Base-by-base conservation (phyloP, 2,329 filamentous ascomycete species). In the Teratosphaeria gauchensis region DNA sequence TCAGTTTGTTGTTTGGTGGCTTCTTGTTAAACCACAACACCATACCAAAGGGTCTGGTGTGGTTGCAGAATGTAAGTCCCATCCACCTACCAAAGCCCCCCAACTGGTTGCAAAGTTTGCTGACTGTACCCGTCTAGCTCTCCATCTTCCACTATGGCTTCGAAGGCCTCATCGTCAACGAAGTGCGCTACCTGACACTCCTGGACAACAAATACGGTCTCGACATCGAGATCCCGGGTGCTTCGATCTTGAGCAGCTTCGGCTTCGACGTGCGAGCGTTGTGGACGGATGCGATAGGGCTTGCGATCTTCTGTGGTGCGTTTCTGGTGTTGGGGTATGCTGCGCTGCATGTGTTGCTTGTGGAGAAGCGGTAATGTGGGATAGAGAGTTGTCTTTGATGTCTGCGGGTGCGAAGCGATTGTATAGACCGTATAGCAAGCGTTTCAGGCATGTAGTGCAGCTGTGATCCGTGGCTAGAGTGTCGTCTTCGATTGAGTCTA, bases 141-240 rank as follows among this genome's bases (percentile, higher is more conserved):
- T 96, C 92, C 1, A 99, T 99, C 63, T 99, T 99, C 82, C 94
- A 99, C 72, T 99, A 95, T 71, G 92, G 88, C 4, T 97, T 97
- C 67, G 94, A 99, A 78, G 89, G 90, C 1, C 82, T 99, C 14
- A 95, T 97, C 63, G 94, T 99, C 66, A 99, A 97, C 70, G 94
- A 99, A 76, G 95, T 96, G 53, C 86, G 90, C 30, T 90, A 90
- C 68, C 79, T 99, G 51, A 92, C 89, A 0, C 82, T 99, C 30
- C 84, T 95, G 51, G 94, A 99, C 72, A 87, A 94, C 74, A 95
- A 97, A 75, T 96, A 96, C 61, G 94, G 94, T 5, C 83, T 99
- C 4, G 91, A 97, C 69, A 99, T 99, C 63, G 92, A 94, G 56
- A 91, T 99, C 0, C 94, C 94, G 0, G 94, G 94, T 35, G 91